Percentiles rank a stretch among this genome's conserved stretches.
Evolutionary conservation across 257 asterid species (phyloP).

Genomic region (Petrea volubilis): DNA sequence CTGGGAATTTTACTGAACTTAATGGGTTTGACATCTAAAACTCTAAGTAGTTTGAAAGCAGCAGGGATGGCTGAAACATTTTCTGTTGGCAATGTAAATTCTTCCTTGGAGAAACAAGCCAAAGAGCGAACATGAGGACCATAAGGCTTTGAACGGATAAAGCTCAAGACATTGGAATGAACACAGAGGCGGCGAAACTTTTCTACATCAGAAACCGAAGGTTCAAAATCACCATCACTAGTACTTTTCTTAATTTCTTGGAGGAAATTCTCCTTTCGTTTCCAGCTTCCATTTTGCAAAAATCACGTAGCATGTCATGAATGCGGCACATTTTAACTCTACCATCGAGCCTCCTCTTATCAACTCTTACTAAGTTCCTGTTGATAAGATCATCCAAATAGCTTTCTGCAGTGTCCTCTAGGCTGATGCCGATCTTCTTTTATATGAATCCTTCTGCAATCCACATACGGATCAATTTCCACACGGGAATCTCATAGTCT

Average conservation of each 20-base stretch:
- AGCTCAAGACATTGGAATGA: constrained; percentile 28
- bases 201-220: constrained; percentile 6
- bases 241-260: constrained; percentile 31
- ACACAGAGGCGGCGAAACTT: constrained; percentile 38
- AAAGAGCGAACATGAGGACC: constrained; percentile 41
- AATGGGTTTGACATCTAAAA: constrained; percentile 39
- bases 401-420: constrained; percentile 26
- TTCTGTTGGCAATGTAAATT: constrained; percentile 13
- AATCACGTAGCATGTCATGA: too few species aligned
- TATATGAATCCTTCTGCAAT: constrained; percentile 1
- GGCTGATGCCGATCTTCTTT: background rate
- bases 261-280: constrained; percentile 20
- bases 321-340: too few species aligned
- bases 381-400: constrained; percentile 25
- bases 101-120: constrained; percentile 36
- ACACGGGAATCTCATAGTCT: too few species aligned
- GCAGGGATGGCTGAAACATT: constrained; percentile 32
- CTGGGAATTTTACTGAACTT: constrained; percentile 28
- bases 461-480: too few species aligned
- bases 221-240: constrained; percentile 14
- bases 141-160: constrained; percentile 11
- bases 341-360: constrained; percentile 16
- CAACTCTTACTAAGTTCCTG: constrained; percentile 22
- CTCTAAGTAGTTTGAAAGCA: constrained; percentile 44
- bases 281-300: constrained; percentile 10